phyloP scores from a whole-genome alignment of 306 rosid species.

The Senna tora region DNA sequence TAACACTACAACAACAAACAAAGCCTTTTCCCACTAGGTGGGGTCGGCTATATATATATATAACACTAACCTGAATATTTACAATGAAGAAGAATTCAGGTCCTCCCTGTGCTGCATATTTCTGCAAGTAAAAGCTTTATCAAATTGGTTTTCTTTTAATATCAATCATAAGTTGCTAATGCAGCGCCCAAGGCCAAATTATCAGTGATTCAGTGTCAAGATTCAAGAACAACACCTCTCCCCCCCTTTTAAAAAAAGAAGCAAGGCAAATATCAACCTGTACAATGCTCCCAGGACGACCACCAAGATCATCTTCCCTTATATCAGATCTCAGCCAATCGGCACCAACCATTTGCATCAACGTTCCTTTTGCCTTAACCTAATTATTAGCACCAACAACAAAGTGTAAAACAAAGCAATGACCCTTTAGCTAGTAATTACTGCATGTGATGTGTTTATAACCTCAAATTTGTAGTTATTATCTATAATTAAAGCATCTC shows the following conservation, averaged over 20 bases:
- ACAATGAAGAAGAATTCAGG: conserved; percentile 88
- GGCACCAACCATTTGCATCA: conserved; percentile 94
- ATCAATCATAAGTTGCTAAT: conserved; percentile 29
- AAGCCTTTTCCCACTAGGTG: no score
- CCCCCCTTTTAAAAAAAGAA: no score
- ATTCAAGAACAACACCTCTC: no score
- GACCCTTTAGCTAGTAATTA: not conserved
- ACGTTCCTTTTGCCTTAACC: conserved; percentile 82
- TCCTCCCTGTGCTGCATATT: conserved; percentile 76
- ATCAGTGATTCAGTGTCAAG: conserved; percentile 24
- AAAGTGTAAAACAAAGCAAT: conserved; percentile 6
- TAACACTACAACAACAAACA: no score
- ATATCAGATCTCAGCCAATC: conserved; percentile 89
- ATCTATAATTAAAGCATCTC: conserved; percentile 27
- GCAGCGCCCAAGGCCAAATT: conserved; percentile 26
- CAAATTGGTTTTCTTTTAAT: conserved; percentile 33
- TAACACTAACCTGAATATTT: conserved; percentile 78
- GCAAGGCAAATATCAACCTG: conserved; percentile 61
- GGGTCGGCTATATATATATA: no score
- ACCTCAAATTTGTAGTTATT: not conserved
- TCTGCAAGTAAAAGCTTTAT: conserved; percentile 52
- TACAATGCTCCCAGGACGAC: conserved; percentile 80
- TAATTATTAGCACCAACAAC: conserved; percentile 40
- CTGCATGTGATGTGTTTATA: not conserved
- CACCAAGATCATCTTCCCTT: conserved; percentile 88